phyloP scores from a whole-genome alignment of 2,329 filamentous ascomycete genomes.

The Kalmusia sp. region DNA sequence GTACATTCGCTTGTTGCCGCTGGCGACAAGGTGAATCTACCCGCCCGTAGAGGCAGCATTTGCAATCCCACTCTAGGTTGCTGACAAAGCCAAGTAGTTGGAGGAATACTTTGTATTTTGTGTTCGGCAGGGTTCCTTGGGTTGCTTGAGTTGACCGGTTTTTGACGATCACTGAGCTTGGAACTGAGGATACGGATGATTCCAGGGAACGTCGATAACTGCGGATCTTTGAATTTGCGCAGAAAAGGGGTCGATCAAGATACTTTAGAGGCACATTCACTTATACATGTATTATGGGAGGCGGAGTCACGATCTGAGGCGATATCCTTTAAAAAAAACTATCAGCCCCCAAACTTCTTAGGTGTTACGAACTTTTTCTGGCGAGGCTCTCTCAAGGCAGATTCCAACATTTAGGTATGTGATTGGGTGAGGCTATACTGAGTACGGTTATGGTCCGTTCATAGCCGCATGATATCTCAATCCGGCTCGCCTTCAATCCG shows the following conservation, averaged over 20 bases:
- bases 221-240: background rate
- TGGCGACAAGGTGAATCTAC: background rate
- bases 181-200: background rate
- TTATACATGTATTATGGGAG: constrained; percentile 1
- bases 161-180: constrained; percentile 2
- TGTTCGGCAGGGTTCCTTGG: background rate
- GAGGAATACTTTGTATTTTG: background rate
- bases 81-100: constrained; percentile 1
- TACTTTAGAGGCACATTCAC: background rate
- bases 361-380: background rate
- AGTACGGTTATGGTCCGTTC: no score
- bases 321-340: background rate
- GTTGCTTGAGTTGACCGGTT: constrained; percentile 3
- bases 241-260: background rate
- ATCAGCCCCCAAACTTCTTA: background rate
- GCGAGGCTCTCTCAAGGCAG: background rate
- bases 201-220: no score
- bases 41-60: background rate
- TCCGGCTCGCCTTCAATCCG: no score
- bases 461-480: background rate
- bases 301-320: background rate
- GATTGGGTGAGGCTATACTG: background rate
- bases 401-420: background rate
- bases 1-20: background rate
- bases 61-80: background rate